A percentile compares a stretch with the other conserved stretches of the same genome.
phyloP scores from a whole-genome alignment of 2,329 filamentous ascomycete genomes.

The Fusarium staphyleae region DNA sequence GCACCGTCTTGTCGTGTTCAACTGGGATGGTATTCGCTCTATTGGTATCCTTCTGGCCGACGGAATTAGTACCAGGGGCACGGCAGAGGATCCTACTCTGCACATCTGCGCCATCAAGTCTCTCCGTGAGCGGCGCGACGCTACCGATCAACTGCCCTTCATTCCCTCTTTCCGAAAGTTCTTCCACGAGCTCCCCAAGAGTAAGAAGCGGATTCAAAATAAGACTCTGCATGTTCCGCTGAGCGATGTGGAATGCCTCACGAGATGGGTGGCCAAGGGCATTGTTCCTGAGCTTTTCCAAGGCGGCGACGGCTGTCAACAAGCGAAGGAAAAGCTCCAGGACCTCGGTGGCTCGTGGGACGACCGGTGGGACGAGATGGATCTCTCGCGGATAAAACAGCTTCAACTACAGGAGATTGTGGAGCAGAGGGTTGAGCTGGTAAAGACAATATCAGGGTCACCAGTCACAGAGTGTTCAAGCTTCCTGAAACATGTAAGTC shows the following conservation, averaged over 20 bases:
- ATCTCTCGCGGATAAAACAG: slow-evolving; percentile 83
- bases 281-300: slow-evolving; percentile 66
- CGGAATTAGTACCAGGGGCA: slow-evolving; percentile 68
- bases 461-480: slow-evolving; percentile 74
- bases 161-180: slow-evolving; percentile 72
- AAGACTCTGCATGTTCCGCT: slow-evolving; percentile 75
- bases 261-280: slow-evolving; percentile 68
- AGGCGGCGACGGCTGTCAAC: slow-evolving; percentile 55
- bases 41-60: slow-evolving; percentile 82
- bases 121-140: slow-evolving; percentile 71
- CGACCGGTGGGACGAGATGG: slow-evolving; percentile 81
- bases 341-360: slow-evolving; percentile 78
- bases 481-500: slow-evolving; percentile 86
- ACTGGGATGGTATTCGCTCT: slow-evolving; percentile 82
- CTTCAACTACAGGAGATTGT: slow-evolving; percentile 81
- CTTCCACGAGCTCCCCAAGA: slow-evolving; percentile 72
- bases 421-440: slow-evolving; percentile 71
- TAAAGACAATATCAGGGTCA: slow-evolving; percentile 67
- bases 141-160: slow-evolving; percentile 88
- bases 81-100: slow-evolving; percentile 68
- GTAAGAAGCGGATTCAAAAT: slow-evolving; percentile 70
- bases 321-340: slow-evolving; percentile 72
- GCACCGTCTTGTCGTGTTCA: slow-evolving; percentile 83
- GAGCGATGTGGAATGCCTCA: slow-evolving; percentile 83
- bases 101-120: slow-evolving; percentile 81